Percentiles rank a stretch among this genome's conserved stretches.
Evolutionary conservation across 768 basidiomycete genomes (phyloP).

Genomic region (Boletus subcaerulescens): DNA sequence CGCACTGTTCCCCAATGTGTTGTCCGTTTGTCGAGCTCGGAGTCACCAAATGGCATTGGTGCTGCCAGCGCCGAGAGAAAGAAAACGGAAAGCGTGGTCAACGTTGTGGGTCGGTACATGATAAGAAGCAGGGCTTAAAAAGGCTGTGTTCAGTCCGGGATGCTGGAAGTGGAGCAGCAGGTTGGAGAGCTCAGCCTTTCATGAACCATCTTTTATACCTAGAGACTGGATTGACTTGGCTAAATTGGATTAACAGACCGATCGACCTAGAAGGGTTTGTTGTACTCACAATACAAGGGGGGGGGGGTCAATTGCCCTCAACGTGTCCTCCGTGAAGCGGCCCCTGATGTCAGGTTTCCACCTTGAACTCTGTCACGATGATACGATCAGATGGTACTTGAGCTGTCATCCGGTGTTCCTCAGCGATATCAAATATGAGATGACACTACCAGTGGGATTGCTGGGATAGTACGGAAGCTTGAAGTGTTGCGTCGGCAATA

Average conservation of each 20-base stretch:
- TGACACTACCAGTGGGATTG: no score
- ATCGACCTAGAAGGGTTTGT: conserved; percentile 9
- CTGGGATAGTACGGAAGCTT: no score
- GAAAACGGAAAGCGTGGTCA: conserved; percentile 41
- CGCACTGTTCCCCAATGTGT: conserved; percentile 50
- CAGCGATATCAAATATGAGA: no score
- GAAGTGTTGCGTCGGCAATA: no score
- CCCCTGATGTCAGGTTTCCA: no score
- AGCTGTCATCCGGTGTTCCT: no score
- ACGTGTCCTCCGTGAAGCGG: not conserved
- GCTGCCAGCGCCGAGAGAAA: conserved; percentile 41
- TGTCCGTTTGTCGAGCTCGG: conserved; percentile 50
- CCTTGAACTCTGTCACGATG: no score
- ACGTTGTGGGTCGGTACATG: conserved; percentile 20
- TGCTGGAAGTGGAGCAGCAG: not conserved
- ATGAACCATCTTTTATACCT: conserved; percentile 19
- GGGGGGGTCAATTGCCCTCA: no score
- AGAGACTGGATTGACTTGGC: conserved; percentile 11
- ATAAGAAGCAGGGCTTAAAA: not conserved
- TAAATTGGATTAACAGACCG: not conserved
- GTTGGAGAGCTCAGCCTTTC: not conserved
- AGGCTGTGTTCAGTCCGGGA: not conserved
- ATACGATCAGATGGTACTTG: no score
- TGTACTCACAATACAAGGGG: not conserved
- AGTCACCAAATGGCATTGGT: conserved; percentile 20